Percentiles rank a stretch among this genome's conserved stretches.
Evolutionary conservation across 2,329 filamentous ascomycete species (phyloP).

Genomic region (Trichoderma citrinoviride): DNA sequence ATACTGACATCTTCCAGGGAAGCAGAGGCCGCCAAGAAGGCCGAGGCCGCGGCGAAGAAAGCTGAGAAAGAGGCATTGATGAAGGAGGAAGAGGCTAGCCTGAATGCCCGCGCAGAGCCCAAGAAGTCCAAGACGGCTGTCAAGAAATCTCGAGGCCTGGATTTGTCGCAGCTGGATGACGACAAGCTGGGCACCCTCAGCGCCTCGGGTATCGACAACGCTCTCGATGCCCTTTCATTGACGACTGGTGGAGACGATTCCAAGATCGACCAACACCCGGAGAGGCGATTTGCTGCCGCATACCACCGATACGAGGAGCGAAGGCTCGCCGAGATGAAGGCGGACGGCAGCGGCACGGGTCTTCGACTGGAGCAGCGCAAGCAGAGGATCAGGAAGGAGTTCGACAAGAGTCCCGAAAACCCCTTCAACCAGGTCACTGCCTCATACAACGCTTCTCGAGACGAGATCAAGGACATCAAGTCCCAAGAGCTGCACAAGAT

Average conservation of each 20-base stretch:
- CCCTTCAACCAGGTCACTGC: conserved; percentile 85
- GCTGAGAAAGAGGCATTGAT: conserved; percentile 83
- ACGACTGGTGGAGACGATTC: conserved; percentile 52
- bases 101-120: conserved; percentile 55
- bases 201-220: conserved; percentile 88
- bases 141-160: conserved; percentile 70
- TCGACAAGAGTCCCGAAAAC: conserved; percentile 91
- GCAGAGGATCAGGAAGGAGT: conserved; percentile 83
- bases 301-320: conserved; percentile 79
- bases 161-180: conserved; percentile 71
- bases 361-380: conserved; percentile 81
- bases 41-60: conserved; percentile 85
- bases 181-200: conserved; percentile 64
- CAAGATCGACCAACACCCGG: conserved; percentile 85
- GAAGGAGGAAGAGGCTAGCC: conserved; percentile 73
- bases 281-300: conserved; percentile 82
- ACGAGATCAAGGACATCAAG: conserved; percentile 68
- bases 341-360: conserved; percentile 69
- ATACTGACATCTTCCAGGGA: conserved; percentile 31
- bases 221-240: conserved; percentile 79
- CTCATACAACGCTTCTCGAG: conserved; percentile 72
- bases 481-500: conserved; percentile 69
- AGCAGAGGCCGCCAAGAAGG: conserved; percentile 61
- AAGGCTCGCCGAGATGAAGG: conserved; percentile 78
- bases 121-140: conserved; percentile 67